These are phyloP conservation scores for Crataegus laevigata DNA, from an alignment of 306 rosid species.

Conservation along the genomic window DNA sequence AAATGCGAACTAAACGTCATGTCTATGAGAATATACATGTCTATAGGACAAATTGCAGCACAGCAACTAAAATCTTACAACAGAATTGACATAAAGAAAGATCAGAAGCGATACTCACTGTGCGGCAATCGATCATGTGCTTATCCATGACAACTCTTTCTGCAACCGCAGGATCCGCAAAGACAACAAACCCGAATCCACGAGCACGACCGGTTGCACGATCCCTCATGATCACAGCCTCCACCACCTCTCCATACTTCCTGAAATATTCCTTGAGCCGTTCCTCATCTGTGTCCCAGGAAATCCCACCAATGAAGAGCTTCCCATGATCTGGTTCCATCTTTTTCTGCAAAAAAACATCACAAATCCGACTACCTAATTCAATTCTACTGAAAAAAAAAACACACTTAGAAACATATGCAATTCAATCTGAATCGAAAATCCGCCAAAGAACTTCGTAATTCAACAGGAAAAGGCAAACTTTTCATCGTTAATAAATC, in stretches of 20 bases:
- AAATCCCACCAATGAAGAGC: conserved; percentile 99
- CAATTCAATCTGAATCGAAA: conserved; percentile 28
- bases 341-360: conserved; percentile 39
- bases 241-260: conserved; percentile 84
- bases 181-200: conserved; percentile 82
- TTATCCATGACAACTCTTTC: conserved; percentile 83
- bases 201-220: conserved; percentile 95
- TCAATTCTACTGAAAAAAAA: conserved; percentile 4
- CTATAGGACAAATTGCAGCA: not conserved
- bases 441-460: conserved; percentile 12
- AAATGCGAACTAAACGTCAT: not conserved
- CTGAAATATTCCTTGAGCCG: conserved; percentile 77
- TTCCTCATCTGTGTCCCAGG: conserved; percentile 96
- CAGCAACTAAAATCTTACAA: conserved; percentile 8
- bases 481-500: conserved; percentile 9
- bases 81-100: conserved; percentile 4
- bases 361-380: conserved; percentile 18
- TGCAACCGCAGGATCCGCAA: conserved; percentile 81
- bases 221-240: conserved; percentile 96
- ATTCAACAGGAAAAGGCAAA: conserved; percentile 16
- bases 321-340: conserved; percentile 96
- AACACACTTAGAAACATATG: not conserved
- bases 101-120: conserved; percentile 45
- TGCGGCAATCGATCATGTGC: conserved; percentile 86
- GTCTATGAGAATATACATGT: not conserved